Percentiles rank a stretch among this genome's conserved stretches.
phyloP scores from a whole-genome alignment of 805 yeast genomes.

The Komagataella ulmi region DNA sequence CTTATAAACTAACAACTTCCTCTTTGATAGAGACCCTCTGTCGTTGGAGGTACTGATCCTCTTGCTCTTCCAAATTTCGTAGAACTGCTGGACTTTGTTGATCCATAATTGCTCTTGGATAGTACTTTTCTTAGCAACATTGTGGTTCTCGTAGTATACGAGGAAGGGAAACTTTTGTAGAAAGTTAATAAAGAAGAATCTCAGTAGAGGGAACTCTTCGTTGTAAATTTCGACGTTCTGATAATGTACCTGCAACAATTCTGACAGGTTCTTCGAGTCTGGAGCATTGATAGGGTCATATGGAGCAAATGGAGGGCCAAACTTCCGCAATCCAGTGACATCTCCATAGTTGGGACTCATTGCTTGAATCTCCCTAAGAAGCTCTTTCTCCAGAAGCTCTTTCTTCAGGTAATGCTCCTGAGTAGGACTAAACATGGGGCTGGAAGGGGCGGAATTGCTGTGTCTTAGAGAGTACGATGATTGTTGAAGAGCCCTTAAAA shows the following conservation, averaged over 20 bases:
- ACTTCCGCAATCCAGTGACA: slow-evolving; percentile 45
- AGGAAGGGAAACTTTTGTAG: slow-evolving; percentile 69
- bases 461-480: not conserved
- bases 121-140: slow-evolving; percentile 2
- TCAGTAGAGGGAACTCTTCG: slow-evolving; percentile 49
- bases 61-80: slow-evolving; percentile 64
- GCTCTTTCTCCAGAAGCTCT: slow-evolving; percentile 52
- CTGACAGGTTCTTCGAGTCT: slow-evolving; percentile 6
- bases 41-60: slow-evolving; percentile 64
- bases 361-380: slow-evolving; percentile 46
- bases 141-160: slow-evolving; percentile 25
- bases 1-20: slow-evolving; percentile 47
- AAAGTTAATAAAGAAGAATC: slow-evolving; percentile 51
- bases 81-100: slow-evolving; percentile 63
- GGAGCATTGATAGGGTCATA: slow-evolving; percentile 25
- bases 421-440: slow-evolving; percentile 28
- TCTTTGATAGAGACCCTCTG: slow-evolving; percentile 61
- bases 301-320: slow-evolving; percentile 67
- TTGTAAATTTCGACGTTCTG: slow-evolving; percentile 10
- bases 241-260: slow-evolving; percentile 8
- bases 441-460: not conserved
- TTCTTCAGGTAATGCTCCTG: slow-evolving; percentile 86
- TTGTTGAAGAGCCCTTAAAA: not conserved
- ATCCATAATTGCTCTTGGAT: slow-evolving; percentile 47
- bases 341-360: slow-evolving; percentile 34